Base-by-base conservation (phyloP, 2,329 filamentous ascomycete species). In the Geoglossum cookeanum region DNA sequence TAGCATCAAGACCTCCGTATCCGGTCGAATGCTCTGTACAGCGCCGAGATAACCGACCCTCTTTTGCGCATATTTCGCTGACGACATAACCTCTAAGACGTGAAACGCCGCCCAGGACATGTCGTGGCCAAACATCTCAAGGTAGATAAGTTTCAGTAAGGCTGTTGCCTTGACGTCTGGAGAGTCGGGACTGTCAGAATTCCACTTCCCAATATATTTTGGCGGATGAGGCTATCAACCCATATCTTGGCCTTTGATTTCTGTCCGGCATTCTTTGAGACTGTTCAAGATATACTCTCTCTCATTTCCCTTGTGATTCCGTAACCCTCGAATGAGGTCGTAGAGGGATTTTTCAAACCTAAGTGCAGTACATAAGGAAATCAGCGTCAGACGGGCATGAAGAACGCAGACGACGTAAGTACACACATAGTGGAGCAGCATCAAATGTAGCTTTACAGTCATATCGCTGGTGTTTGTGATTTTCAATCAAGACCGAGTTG, bases 81-180 rank as follows among this genome's bases (percentile, higher is more conserved):
- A 94, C 42, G 90, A 94, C 92, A 98, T 98, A 72, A 98, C 92
- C 73, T 98, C 92, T 53, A 98, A 83, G 56, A 97, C 91, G 69
- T 98, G 87, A 72, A 98, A 98, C 11, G 90, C 90, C 3, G 92
- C 92, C 92, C 92, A 98, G 2, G 91, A 96, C 92, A 98, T 98
- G 71, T 97, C 92, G 68, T 97, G 87, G 13, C 92, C 92, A 64
- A 97, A 90, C 92, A 98, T 98, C 69, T 98, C 92, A 62, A 98
- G 80, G 69, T 98, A 98, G 56, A 96, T 84, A 64, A 98, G 79
- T 75, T 98, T 98, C 66, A 98, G 75, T 57, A 98, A 78, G 51
- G 92, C 92, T 37, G 89, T 97, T 22, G 92, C 90, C 76, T 98
- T 98, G 71, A 95, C 79, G 73, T 97, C 90, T 87, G 55, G 11